Base-by-base conservation (phyloP, 2,329 filamentous ascomycete genomes). In the Fusarium sp. region DNA sequence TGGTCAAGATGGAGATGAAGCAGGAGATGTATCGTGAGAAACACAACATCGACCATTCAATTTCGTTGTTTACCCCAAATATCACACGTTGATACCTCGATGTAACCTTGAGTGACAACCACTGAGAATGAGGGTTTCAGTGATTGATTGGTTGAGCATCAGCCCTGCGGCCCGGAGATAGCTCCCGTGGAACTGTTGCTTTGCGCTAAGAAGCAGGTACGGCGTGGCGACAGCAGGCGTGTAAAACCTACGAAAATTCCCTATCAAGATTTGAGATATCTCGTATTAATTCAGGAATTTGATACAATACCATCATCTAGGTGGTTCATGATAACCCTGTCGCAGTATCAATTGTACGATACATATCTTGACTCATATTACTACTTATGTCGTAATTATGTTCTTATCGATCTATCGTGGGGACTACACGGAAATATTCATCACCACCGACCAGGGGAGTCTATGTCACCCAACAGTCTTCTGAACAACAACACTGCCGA, bases 201-300 rank as follows among this genome's bases (percentile, higher is more conserved):
- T 43, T 48, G 49, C 65, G 57, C 65, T 68, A 68, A 53, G 40
- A 66, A 66, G 43, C 54, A 68, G 65, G 65, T 51, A 69, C 50
- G 22, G 37, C 43, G 23, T 35, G 33, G 40, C 50, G 8, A 30
- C 27, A 30, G 27, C 11, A 13, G 27, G 27, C 27, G 9, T 30
- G 27, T 30, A 13, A 30, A 30, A 30, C 27, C 9, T 30, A 10
- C 10, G 27, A 30, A 10, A 30, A 30, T 13, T 30, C 4, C 27
- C 10, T 30, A 30, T 30, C 27, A 30, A 30, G 27, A 13, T 30
- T 30, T 13, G 10, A 30, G 4, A 30, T 13, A 30, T 30, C 27
- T 30, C 27, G 27, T 30, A 13, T 30, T 30, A 13, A 30, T 30
- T 10, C 27, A 30, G 10, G 27, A 13, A 1, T 11, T 27, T 10